Base-by-base conservation (phyloP, 352 stramenopile genomes). In the Thalassiosira mediterranea region DNA sequence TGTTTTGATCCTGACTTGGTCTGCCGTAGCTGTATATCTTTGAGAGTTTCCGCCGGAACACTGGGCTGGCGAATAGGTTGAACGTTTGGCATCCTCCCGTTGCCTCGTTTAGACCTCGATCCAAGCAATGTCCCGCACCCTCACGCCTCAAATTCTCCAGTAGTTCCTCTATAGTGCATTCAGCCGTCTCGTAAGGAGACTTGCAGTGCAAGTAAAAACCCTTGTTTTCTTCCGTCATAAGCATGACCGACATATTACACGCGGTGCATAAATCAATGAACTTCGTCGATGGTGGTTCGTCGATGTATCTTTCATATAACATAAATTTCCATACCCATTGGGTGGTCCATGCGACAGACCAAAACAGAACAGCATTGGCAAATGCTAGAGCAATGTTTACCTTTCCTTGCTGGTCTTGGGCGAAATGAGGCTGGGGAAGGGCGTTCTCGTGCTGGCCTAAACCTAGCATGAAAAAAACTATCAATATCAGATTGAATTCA, bases 201-300 rank as follows among this genome's bases (percentile, higher is more conserved):
- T 93, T 90, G 48, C 96, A 97, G 69, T 98, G 95, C 2, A 98
- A 79, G 76, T 98, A 98, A 74, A 95, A 98, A 0, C 95, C 95
- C 66, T 97, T 94, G 64, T 97, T 97, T 25, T 87, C 76, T 48
- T 97, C 94, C 49, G 97, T 92, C 17, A 98, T 76, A 25, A 98
- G 85, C 17, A 98, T 83, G 28, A 96, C 81, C 47, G 70, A 88
- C 11, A 95, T 77, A 75, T 98, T 98, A 1, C 94, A 95, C 23
- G 98, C 83, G 0, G 95, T 98, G 57, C 95, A 98, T 21, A 98
- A 78, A 74, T 98, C 96, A 15, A 98, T 88, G 71, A 98, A 97
- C 8, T 95, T 81, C 32, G 79, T 64, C 21, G 73, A 67, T 19
- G 52, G 52, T 1, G 80, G 76, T 63, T 93, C 84, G 34, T 60